Evolutionary conservation across 1,284 basidiomycete species (phyloP).

Genomic region (Cutaneotrichosporon mucoides): DNA sequence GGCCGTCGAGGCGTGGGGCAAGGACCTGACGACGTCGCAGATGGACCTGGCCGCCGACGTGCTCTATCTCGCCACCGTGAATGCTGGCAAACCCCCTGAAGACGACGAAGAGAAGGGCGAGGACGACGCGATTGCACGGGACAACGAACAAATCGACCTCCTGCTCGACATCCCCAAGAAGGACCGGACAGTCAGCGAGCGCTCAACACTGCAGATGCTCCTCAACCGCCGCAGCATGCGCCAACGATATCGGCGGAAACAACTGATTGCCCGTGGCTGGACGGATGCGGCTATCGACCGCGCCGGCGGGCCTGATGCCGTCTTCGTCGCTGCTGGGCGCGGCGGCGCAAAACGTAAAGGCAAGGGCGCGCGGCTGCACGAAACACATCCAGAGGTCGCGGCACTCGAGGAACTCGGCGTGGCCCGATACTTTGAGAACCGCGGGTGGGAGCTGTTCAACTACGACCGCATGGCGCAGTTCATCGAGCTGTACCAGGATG

Average conservation of each 20-base stretch:
- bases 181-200: conserved; percentile 21
- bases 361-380: background rate
- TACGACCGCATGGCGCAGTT: conserved; percentile 11
- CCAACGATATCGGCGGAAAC: conserved; percentile 23
- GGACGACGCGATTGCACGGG: conserved; percentile 13
- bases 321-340: conserved; percentile 8
- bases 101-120: background rate
- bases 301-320: conserved; percentile 30
- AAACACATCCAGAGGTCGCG: background rate
- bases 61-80: background rate
- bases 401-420: background rate
- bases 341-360: background rate
- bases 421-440: background rate
- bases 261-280: conserved; percentile 26
- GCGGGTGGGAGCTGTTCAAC: conserved; percentile 27
- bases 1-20: background rate
- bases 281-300: conserved; percentile 23
- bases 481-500: background rate
- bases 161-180: conserved; percentile 22
- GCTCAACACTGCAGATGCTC: conserved; percentile 15
- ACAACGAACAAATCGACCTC: conserved; percentile 20
- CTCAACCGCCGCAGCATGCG: conserved; percentile 22
- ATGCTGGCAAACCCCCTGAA: background rate
- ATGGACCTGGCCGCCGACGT: background rate
- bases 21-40: background rate